Evolutionary conservation across 23 red algal genomes (phyloP).

Genomic region (Gracilariopsis chorda): DNA sequence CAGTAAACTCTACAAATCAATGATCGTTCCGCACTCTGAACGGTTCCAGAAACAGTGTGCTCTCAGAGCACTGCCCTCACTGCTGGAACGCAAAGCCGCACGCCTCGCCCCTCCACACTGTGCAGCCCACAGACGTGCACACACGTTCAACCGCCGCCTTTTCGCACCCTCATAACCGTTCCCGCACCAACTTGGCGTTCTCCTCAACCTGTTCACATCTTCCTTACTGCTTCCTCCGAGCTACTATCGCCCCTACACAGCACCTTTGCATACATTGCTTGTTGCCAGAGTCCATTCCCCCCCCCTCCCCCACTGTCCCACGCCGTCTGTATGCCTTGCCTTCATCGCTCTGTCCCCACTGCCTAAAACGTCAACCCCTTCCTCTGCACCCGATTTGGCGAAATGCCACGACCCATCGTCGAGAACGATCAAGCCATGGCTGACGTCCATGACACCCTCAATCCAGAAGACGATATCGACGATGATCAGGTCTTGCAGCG

Average conservation of each 20-base stretch:
- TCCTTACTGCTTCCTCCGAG: background rate
- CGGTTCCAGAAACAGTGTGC: too few relatives aligned
- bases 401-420: background rate
- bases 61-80: too few relatives aligned
- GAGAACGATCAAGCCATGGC: background rate
- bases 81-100: too few relatives aligned
- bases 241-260: background rate
- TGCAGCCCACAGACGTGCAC: too few relatives aligned
- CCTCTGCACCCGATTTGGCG: background rate
- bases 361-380: background rate
- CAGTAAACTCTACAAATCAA: too few relatives aligned
- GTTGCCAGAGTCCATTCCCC: background rate
- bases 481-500: slow-evolving; percentile 46
- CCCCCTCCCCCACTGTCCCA: background rate
- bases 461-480: slow-evolving; percentile 5
- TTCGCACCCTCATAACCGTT: background rate
- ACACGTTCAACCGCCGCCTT: too few relatives aligned
- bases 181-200: background rate
- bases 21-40: too few relatives aligned
- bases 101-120: too few relatives aligned
- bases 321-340: background rate
- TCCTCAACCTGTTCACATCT: background rate
- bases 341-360: background rate
- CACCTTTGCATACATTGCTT: background rate
- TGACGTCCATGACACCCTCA: slow-evolving; percentile 18